Conservation (phyloP, 257 asterid species). For the Nicotiana tomentosiformis region DNA sequence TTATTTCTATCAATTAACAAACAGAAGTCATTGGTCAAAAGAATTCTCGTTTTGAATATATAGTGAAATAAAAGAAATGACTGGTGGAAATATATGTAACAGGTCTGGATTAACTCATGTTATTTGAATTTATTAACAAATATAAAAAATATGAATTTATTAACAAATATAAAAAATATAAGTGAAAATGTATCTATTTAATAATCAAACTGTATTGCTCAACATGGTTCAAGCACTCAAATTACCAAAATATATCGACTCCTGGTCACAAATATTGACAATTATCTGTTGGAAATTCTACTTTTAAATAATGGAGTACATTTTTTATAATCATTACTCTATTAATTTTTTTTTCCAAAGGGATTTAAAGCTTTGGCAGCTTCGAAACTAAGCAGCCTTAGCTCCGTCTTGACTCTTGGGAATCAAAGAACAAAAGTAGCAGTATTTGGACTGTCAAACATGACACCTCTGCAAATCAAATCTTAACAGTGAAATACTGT, state of each 20-base stretch:
- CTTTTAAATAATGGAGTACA: neutral
- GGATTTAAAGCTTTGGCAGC: neutral
- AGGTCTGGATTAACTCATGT: neutral
- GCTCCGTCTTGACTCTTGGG: neutral
- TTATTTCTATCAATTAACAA: neutral
- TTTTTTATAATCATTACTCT: no score
- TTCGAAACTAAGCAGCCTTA: conserved; percentile 8
- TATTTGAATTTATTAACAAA: neutral
- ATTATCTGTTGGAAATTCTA: neutral
- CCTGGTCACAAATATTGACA: neutral
- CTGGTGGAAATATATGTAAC: neutral
- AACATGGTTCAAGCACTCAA: no score
- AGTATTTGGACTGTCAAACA: conserved; percentile 12
- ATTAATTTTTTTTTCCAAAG: no score
- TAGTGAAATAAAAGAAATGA: neutral
- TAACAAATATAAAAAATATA: neutral
- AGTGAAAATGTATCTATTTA: neutral
- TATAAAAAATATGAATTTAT: neutral
- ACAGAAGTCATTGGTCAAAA: neutral
- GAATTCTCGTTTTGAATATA: neutral
- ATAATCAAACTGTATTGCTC: neutral
- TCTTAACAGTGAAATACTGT: conserved; percentile 25
- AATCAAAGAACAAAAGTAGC: conserved; percentile 10
- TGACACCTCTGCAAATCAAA: conserved; percentile 29
- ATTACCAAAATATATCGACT: neutral